These are phyloP conservation scores for Curvularia sp. DNA, from an alignment of 2,329 filamentous ascomycete species.

Conservation along the genomic window DNA sequence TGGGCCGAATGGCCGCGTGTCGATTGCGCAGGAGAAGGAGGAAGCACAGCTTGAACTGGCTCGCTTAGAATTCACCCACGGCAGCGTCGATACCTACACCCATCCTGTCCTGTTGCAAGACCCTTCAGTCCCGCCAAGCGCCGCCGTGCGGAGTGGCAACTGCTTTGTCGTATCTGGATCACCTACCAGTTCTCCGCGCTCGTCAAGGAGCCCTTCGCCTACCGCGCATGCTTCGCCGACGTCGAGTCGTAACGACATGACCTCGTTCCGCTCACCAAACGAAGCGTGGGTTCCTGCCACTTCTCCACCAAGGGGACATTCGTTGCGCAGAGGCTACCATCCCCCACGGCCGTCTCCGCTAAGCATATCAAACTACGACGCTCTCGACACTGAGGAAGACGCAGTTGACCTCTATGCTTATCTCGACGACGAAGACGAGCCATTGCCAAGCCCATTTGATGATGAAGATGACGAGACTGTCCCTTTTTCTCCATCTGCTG, in stretches of 20 bases:
- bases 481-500: constrained; percentile 25
- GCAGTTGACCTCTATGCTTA: constrained; percentile 39
- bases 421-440: constrained; percentile 43
- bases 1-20: constrained; percentile 24
- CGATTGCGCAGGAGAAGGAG: constrained; percentile 43
- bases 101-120: constrained; percentile 31
- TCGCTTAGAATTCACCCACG: constrained; percentile 40
- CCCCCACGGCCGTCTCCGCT: constrained; percentile 51
- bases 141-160: constrained; percentile 21
- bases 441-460: constrained; percentile 13
- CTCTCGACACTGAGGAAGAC: constrained; percentile 51
- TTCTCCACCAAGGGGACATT: constrained; percentile 21
- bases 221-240: constrained; percentile 10
- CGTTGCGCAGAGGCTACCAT: constrained; percentile 36
- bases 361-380: constrained; percentile 55
- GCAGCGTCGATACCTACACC: constrained; percentile 44
- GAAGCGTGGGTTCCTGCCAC: constrained; percentile 37
- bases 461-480: constrained; percentile 24
- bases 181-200: constrained; percentile 23
- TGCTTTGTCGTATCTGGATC: constrained; percentile 29
- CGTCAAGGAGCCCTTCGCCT: constrained; percentile 32
- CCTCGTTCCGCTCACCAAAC: constrained; percentile 41
- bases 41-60: constrained; percentile 44
- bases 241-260: constrained; percentile 8
- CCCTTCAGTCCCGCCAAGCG: constrained; percentile 24